phyloP scores from a whole-genome alignment of 345 rosid species.

The Jatropha curcas region DNA sequence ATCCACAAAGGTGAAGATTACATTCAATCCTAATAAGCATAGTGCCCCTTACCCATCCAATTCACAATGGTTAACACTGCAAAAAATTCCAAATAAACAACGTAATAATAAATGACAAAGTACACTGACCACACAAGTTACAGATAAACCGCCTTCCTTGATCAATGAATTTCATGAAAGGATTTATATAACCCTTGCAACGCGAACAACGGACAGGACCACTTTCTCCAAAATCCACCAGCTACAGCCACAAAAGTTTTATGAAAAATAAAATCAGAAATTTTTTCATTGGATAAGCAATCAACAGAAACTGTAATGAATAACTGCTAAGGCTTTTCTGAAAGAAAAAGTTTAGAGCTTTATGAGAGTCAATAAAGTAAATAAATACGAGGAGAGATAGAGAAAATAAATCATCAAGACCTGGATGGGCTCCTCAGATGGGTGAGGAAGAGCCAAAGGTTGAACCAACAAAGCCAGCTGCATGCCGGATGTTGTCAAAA shows the following conservation, averaged over 20 bases:
- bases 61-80: background rate
- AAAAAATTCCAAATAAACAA: background rate
- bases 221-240: constrained; percentile 40
- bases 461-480: constrained; percentile 89
- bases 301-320: background rate
- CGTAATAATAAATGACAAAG: background rate
- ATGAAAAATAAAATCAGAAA: background rate
- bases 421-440: constrained; percentile 95
- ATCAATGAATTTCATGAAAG: constrained; percentile 36
- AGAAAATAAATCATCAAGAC: constrained; percentile 30
- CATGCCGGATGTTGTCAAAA: constrained; percentile 92
- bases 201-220: constrained; percentile 41
- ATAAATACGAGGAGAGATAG: background rate
- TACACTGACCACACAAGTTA: constrained; percentile 36
- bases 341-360: background rate
- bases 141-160: constrained; percentile 39
- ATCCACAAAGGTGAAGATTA: background rate
- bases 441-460: constrained; percentile 94
- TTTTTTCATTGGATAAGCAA: background rate
- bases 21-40: background rate
- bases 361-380: background rate
- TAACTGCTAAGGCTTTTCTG: background rate
- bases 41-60: background rate
- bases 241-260: constrained; percentile 17
- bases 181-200: constrained; percentile 41